These are phyloP conservation scores for Ustilago nuda DNA, from an alignment of 1,284 basidiomycete genomes.

Conservation along the genomic window DNA sequence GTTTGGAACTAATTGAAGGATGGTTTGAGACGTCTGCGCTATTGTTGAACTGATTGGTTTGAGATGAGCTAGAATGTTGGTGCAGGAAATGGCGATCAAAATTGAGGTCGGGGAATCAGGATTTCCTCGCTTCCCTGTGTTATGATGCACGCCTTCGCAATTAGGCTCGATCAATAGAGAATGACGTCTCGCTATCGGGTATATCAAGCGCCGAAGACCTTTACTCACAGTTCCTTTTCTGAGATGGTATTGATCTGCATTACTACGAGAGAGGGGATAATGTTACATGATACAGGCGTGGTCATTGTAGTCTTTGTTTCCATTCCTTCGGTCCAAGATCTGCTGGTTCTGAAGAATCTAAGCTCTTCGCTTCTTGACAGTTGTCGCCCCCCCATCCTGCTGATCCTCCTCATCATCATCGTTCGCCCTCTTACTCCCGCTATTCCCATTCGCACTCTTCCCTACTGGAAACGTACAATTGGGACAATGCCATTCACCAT, in stretches of 20 bases:
- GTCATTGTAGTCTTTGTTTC: constrained; percentile 18
- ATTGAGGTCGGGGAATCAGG: too few species aligned
- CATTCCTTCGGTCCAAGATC: neutral
- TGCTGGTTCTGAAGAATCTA: neutral
- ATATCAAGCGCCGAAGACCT: too few species aligned
- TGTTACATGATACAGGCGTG: constrained; percentile 18
- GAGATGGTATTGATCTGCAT: neutral
- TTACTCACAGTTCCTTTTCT: too few species aligned
- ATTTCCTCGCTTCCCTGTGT: too few species aligned
- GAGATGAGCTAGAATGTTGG: too few species aligned
- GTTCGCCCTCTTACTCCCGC: constrained; percentile 14
- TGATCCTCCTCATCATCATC: constrained; percentile 22
- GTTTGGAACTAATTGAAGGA: too few species aligned
- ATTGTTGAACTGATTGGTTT: too few species aligned
- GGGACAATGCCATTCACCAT: constrained; percentile 73
- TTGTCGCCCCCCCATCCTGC: constrained; percentile 12
- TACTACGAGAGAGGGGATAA: neutral
- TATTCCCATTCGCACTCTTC: constrained; percentile 16
- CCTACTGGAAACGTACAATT: constrained; percentile 43
- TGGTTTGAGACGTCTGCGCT: too few species aligned
- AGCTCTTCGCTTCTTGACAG: constrained; percentile 27
- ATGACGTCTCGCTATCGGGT: too few species aligned
- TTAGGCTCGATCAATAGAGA: too few species aligned
- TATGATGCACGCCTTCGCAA: too few species aligned
- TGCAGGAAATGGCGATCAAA: too few species aligned